A percentile compares a stretch with the other conserved stretches of the same genome.
Evolutionary conservation across 495 filamentous ascomycete genomes (phyloP).

Genomic region (Extremus antarcticus): DNA sequence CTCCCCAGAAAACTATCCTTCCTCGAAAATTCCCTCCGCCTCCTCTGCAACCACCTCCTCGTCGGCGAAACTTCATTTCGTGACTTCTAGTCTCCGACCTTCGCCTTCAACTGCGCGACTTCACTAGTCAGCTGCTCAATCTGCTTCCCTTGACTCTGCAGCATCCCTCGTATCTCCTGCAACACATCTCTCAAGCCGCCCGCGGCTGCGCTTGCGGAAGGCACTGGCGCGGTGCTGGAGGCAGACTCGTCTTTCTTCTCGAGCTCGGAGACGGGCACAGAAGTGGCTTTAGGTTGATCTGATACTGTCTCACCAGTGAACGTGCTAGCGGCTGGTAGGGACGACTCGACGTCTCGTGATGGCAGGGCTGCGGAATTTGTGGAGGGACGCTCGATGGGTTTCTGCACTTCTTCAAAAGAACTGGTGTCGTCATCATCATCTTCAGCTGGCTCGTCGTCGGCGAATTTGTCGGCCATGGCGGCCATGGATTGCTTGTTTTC

Average conservation of each 20-base stretch:
- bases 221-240: slow-evolving; percentile 27
- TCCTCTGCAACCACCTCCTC: not conserved
- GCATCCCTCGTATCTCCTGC: slow-evolving; percentile 51
- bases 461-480: slow-evolving; percentile 70
- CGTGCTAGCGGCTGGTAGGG: slow-evolving; percentile 22
- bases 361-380: not conserved
- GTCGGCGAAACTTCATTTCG: not conserved
- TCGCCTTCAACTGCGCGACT: slow-evolving; percentile 58
- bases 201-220: slow-evolving; percentile 20
- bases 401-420: slow-evolving; percentile 74
- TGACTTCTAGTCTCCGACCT: not conserved
- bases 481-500: slow-evolving; percentile 80
- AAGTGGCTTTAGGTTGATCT: slow-evolving; percentile 7
- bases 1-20: not conserved
- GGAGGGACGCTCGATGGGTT: slow-evolving; percentile 43
- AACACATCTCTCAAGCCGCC: slow-evolving; percentile 33
- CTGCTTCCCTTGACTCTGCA: slow-evolving; percentile 51
- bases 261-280: not conserved
- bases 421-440: slow-evolving; percentile 51
- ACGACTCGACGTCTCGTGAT: slow-evolving; percentile 3
- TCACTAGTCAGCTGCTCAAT: slow-evolving; percentile 54
- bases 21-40: not conserved
- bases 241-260: slow-evolving; percentile 26
- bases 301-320: slow-evolving; percentile 23
- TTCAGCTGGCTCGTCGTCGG: slow-evolving; percentile 38